Base-by-base conservation (phyloP, 2,329 filamentous ascomycete genomes). In the Fusarium buharicum region DNA sequence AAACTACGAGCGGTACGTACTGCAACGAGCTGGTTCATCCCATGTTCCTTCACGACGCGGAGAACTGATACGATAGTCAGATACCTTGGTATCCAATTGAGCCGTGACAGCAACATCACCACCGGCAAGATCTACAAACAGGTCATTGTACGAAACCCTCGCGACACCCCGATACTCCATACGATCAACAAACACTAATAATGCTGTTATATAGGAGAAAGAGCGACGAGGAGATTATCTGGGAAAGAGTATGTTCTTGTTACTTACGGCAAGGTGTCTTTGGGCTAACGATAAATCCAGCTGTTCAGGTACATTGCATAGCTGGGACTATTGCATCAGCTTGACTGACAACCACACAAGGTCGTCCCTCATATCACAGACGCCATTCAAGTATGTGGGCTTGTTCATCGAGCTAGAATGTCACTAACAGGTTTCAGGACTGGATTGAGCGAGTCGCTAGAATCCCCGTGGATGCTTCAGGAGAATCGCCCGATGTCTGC, bases 81-180 rank as follows among this genome's bases (percentile, higher is more conserved):
- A 47, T 96, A 96, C 74, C 87, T 97, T 50, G 89, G 89, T 72
- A 89, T 94, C 65, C 91, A 89, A 51, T 83, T 98, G 59, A 92
- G 87, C 9, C 84, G 89, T 60, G 93, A 97, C 69, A 92, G 94
- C 81, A 98, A 98, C 78, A 96, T 99, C 77, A 99, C 95, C 4
- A 97, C 94, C 6, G 95, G 95, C 73, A 97, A 98, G 81, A 92
- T 98, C 68, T 98, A 97, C 79, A 84, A 92, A 72, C 87, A 90
- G 70, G 93, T 97, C 50, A 93, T 97, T 70, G 84, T 89, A 73
- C 82, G 84, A 50, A 34, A 39, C 17, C 40, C n/a, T 12, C 31
- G 4, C 28, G 18, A 55, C 28, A 6, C 9, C 9, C 3, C 17
- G 5, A 22, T 36, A 34, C 38, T 20, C 7, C 12, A 28, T 3